These are phyloP conservation scores for Xylaria intraflava DNA, from an alignment of 495 filamentous ascomycete genomes.

Conservation along the genomic window DNA sequence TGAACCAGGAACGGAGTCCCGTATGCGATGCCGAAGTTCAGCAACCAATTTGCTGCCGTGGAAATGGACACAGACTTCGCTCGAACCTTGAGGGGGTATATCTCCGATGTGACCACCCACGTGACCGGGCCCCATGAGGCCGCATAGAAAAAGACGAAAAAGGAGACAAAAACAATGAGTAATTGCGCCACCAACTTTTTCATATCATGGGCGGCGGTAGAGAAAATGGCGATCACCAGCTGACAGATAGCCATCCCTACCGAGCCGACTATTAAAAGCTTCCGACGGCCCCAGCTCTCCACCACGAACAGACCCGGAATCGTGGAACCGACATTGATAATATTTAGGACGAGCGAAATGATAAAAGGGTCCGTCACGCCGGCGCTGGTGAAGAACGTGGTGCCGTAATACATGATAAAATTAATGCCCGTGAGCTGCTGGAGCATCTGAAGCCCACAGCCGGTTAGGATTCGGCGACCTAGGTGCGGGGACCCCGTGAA, in stretches of 20 bases:
- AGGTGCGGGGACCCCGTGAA: constrained; percentile 54
- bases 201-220: constrained; percentile 42
- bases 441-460: constrained; percentile 52
- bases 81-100: constrained; percentile 74
- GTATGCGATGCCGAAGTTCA: constrained; percentile 77
- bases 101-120: constrained; percentile 80
- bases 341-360: constrained; percentile 66
- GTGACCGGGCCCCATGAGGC: constrained; percentile 73
- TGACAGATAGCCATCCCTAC: constrained; percentile 69
- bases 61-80: constrained; percentile 78
- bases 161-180: constrained; percentile 67
- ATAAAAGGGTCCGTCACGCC: constrained; percentile 59
- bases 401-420: constrained; percentile 70
- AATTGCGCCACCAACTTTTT: constrained; percentile 53
- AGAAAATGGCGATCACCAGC: constrained; percentile 64
- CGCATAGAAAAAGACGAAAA: constrained; percentile 84
- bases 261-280: constrained; percentile 65
- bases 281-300: constrained; percentile 69
- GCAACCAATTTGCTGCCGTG: constrained; percentile 69
- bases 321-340: constrained; percentile 70
- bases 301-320: constrained; percentile 68
- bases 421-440: constrained; percentile 55
- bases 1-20: constrained; percentile 73
- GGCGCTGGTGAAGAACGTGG: constrained; percentile 64
- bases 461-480: constrained; percentile 49